A percentile compares a stretch with the other conserved stretches of the same genome.
phyloP scores from a whole-genome alignment of 169 alveolate genomes.

The Plasmodium malariae region DNA sequence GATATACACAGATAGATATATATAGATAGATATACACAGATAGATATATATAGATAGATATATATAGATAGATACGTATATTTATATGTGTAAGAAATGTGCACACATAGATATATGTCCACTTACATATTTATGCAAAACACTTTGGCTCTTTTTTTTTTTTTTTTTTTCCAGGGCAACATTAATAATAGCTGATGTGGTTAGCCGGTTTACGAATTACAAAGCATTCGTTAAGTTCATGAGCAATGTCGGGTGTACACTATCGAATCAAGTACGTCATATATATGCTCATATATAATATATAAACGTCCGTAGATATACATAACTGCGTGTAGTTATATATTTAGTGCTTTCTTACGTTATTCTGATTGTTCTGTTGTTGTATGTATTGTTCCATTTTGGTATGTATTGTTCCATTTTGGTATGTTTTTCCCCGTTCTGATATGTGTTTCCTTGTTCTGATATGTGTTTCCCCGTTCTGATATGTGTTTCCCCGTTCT shows the following conservation, averaged over 20 bases:
- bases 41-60: neutral
- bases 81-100: neutral
- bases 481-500: no score
- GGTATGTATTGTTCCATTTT: no score
- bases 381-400: neutral
- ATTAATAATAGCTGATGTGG: conserved; percentile 65
- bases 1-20: neutral
- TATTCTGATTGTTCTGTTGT: neutral
- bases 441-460: no score
- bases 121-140: neutral
- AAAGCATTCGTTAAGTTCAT: conserved; percentile 56
- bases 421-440: no score
- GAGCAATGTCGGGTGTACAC: conserved; percentile 45
- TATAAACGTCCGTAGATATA: neutral
- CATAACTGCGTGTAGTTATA: neutral
- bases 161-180: conserved; percentile 30
- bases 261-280: conserved; percentile 17
- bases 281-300: neutral
- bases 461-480: no score
- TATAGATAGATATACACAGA: neutral
- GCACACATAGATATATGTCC: neutral
- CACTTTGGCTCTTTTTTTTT: neutral
- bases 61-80: neutral
- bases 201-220: conserved; percentile 61
- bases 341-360: no score